Conservation (phyloP, 2,329 filamentous ascomycete genomes). For the Eurotiales sp. region DNA sequence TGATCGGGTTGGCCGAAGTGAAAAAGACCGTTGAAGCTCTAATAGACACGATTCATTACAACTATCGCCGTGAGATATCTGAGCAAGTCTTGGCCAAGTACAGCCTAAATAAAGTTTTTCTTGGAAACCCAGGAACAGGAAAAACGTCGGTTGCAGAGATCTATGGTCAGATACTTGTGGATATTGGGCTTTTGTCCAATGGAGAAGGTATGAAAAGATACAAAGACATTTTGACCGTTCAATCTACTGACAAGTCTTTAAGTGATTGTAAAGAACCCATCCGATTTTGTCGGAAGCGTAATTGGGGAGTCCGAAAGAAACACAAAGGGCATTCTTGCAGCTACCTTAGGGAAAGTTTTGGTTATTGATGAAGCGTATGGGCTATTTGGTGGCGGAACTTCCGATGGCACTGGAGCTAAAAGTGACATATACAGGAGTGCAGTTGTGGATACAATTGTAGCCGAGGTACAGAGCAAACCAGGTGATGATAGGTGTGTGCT, state of each 20-base stretch:
- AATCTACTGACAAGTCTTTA: conserved; percentile 14
- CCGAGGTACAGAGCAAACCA: conserved; percentile 65
- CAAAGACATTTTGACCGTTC: not conserved
- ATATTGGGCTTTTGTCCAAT: conserved; percentile 64
- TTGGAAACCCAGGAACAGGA: conserved; percentile 70
- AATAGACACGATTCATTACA: conserved; percentile 58
- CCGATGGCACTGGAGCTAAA: conserved; percentile 24
- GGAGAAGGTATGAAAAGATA: conserved; percentile 55
- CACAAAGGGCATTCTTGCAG: conserved; percentile 67
- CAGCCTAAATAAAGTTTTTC: conserved; percentile 64
- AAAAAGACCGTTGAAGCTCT: conserved; percentile 59
- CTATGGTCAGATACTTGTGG: conserved; percentile 65
- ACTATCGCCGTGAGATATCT: conserved; percentile 62
- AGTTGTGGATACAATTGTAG: conserved; percentile 70
- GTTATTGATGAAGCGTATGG: conserved; percentile 79
- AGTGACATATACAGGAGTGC: conserved; percentile 56
- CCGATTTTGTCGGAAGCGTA: conserved; percentile 65
- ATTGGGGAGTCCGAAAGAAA: conserved; percentile 66
- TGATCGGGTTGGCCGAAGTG: conserved; percentile 60
- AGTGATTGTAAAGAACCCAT: conserved; percentile 68
- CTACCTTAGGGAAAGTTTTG: conserved; percentile 67
- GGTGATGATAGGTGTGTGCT: conserved; percentile 71
- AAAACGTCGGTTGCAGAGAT: conserved; percentile 73
- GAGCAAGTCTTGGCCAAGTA: conserved; percentile 59
- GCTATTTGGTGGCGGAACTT: conserved; percentile 43